A percentile compares a stretch with the other conserved stretches of the same genome.
Conservation (phyloP, 2,329 filamentous ascomycete species). For the Rhynchosporium secalis region DNA sequence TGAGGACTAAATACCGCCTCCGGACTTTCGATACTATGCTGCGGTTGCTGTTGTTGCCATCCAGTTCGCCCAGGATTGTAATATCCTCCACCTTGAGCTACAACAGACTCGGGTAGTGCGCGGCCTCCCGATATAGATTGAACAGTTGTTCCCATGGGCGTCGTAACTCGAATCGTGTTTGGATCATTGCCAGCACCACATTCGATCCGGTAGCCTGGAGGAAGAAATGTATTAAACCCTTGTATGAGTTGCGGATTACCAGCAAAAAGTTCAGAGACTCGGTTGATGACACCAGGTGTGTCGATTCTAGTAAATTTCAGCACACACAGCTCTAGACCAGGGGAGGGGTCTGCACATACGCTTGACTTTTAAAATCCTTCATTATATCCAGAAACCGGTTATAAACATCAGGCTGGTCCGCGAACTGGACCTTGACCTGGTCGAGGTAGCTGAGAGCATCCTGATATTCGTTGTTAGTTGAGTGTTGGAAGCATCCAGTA, state of each 20-base stretch:
- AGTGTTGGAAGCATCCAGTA: not conserved
- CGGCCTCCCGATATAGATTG: slow-evolving; percentile 70
- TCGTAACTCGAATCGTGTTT: slow-evolving; percentile 94
- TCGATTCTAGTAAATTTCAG: slow-evolving; percentile 67
- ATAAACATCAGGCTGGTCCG: slow-evolving; percentile 95
- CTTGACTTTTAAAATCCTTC: slow-evolving; percentile 99
- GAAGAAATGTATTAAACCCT: slow-evolving; percentile 97
- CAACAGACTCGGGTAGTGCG: slow-evolving; percentile 41
- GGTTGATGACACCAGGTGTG: slow-evolving; percentile 94
- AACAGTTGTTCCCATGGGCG: slow-evolving; percentile 95
- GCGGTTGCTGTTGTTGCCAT: slow-evolving; percentile 55
- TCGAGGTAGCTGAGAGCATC: slow-evolving; percentile 94
- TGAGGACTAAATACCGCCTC: slow-evolving; percentile 63
- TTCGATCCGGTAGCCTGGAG: slow-evolving; percentile 93
- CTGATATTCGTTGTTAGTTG: slow-evolving; percentile 41
- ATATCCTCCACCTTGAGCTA: slow-evolving; percentile 43
- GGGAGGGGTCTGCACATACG: slow-evolving; percentile 54
- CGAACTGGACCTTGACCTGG: slow-evolving; percentile 97
- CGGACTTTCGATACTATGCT: slow-evolving; percentile 63
- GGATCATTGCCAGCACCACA: slow-evolving; percentile 92
- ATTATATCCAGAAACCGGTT: slow-evolving; percentile 97
- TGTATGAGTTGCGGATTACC: slow-evolving; percentile 95
- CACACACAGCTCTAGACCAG: not conserved
- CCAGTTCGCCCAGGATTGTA: slow-evolving; percentile 41
- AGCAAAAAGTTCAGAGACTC: slow-evolving; percentile 92